These are phyloP conservation scores for Cyberlindnera mississippiensis DNA, from an alignment of 805 yeast genomes.

Conservation along the genomic window DNA sequence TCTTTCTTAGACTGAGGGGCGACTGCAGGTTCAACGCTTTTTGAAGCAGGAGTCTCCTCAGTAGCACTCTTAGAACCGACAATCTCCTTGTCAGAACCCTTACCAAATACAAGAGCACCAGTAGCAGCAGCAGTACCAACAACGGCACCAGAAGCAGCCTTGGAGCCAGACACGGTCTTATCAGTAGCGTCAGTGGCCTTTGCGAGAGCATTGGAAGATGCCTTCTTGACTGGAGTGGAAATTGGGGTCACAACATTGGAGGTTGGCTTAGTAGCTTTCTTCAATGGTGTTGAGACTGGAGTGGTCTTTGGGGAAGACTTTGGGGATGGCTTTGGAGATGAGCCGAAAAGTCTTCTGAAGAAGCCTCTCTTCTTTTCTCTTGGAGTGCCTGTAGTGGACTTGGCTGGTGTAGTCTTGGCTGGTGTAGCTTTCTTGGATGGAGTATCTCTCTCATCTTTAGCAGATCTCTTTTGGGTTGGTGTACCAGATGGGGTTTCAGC, in stretches of 20 bases:
- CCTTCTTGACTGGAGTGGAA: conserved; percentile 2
- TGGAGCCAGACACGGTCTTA: conserved; percentile 2
- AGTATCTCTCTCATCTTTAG: conserved; percentile 4
- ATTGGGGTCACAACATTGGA: not conserved
- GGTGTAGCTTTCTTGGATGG: conserved; percentile 5
- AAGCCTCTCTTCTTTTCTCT: conserved; percentile 12
- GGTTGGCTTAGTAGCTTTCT: conserved; percentile 2
- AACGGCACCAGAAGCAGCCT: conserved; percentile 7
- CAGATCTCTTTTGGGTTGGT: conserved; percentile 2
- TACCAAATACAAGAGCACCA: no score
- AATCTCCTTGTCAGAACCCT: no score
- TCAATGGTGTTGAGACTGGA: conserved; percentile 7
- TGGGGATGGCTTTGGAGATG: conserved; percentile 7
- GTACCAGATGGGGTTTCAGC: conserved; percentile 1
- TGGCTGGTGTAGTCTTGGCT: conserved; percentile 3
- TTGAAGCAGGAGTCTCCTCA: not conserved
- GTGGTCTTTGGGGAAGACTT: conserved; percentile 5
- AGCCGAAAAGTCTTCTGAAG: conserved; percentile 11
- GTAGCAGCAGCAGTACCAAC: conserved; percentile 8
- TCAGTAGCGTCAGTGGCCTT: conserved; percentile 1
- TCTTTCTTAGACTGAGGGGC: conserved; percentile 1
- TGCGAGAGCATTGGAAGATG: not conserved
- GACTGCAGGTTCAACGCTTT: not conserved
- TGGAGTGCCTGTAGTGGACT: conserved; percentile 8
- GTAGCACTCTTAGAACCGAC: not conserved